These are phyloP conservation scores for Schwanniomyces yamadae DNA, from an alignment of 805 yeast species.

Conservation along the genomic window DNA sequence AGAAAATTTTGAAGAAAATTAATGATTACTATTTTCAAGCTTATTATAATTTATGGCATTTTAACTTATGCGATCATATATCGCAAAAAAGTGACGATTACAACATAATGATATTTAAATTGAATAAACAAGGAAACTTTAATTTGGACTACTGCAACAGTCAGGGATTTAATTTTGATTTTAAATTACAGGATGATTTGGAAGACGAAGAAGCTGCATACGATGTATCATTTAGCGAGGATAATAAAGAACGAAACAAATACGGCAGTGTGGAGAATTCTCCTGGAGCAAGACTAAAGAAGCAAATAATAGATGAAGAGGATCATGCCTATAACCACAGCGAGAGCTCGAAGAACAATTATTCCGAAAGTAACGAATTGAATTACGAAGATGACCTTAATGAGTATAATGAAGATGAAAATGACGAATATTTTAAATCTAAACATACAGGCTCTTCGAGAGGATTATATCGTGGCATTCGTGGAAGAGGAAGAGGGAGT, in stretches of 20 bases:
- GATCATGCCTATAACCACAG: background rate
- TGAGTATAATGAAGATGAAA: slow-evolving; percentile 5
- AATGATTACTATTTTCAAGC: slow-evolving; percentile 64
- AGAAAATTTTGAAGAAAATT: slow-evolving; percentile 44
- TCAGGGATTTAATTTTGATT: slow-evolving; percentile 63
- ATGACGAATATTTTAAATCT: slow-evolving; percentile 5
- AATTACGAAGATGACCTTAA: slow-evolving; percentile 9
- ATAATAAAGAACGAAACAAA: background rate
- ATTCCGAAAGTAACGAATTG: background rate
- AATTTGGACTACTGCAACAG: slow-evolving; percentile 50
- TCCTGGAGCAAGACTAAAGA: slow-evolving; percentile 8
- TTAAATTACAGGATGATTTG: slow-evolving; percentile 29
- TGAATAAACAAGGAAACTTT: slow-evolving; percentile 45
- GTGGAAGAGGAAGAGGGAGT: slow-evolving; percentile 16
- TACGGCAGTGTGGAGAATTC: slow-evolving; percentile 9
- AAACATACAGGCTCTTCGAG: slow-evolving; percentile 5
- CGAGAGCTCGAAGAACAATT: background rate
- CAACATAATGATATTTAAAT: slow-evolving; percentile 49
- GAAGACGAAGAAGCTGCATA: slow-evolving; percentile 11
- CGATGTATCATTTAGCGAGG: slow-evolving; percentile 1
- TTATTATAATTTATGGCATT: slow-evolving; percentile 76
- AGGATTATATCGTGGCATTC: slow-evolving; percentile 10
- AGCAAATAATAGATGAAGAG: background rate
- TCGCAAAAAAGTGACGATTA: slow-evolving; percentile 13
- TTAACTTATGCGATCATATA: slow-evolving; percentile 60